Base-by-base conservation (phyloP, 306 rosid species). In the Comarum palustre region DNA sequence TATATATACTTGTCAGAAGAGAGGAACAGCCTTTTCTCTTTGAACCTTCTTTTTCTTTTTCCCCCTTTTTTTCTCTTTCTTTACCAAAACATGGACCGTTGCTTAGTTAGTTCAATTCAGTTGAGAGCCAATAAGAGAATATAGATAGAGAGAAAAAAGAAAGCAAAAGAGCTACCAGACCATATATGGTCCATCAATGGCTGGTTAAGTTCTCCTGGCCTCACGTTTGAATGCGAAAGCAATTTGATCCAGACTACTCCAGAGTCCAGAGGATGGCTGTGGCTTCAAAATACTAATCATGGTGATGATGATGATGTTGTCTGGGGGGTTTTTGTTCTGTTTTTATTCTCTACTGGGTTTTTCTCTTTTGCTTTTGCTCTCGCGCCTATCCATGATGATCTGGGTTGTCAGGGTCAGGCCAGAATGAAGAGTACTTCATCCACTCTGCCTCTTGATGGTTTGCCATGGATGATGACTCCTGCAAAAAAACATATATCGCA, bases 401-500 rank as follows among this genome's bases (percentile, higher is more conserved):
- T 74, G 87, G 87, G 86, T 88, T 86, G 88, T 88, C 88, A 66
- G 98, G 88, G 73, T 91, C 97, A 67, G 96, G 88, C 99, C 99
- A 94, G 75, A 84, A 94, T 69, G 97, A 75, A 62, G 99, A 88
- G 81, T 91, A 94, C 77, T 91, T 94, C 93, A 94, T 80, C 99
- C 99, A 94, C 60, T 94, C 99, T 68, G 90, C 82, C 79, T 91
- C 99, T 83, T 92, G 90, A 34, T 79, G 86, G 77, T 86, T 90
- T 79, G 85, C 29, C 57, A 90, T 89, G 43, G 95, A 78, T 83
- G 95, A 77, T 82, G 96, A 67, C 36, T 90, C 97, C 99, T 90
- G 85, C 74, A 34, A 76, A 17, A 43, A 46, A 71, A 86, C 41
- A 60, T 61, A 17, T 74, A 81, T 34, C 7, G 72, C 34, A 67